A percentile compares a stretch with the other conserved stretches of the same genome.
Evolutionary conservation across 495 filamentous ascomycete species (phyloP).

Genomic region (Bathelium albidoporum): DNA sequence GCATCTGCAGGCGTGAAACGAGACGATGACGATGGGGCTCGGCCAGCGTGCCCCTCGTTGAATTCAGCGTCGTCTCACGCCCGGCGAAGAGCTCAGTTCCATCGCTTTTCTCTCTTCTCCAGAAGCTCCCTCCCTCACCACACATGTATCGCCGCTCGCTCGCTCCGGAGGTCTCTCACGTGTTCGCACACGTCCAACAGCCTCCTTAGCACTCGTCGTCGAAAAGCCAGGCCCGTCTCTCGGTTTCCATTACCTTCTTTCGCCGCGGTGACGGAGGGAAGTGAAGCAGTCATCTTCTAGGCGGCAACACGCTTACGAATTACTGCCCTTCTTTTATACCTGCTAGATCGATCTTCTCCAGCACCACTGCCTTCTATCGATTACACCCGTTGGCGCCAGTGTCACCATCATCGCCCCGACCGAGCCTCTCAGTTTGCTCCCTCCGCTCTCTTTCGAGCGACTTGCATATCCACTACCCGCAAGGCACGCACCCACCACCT

Average conservation of each 20-base stretch:
- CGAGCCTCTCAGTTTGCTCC: constrained; percentile 9
- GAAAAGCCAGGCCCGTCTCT: neutral
- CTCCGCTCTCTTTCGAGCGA: constrained; percentile 13
- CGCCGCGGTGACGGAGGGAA: neutral
- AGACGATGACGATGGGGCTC: constrained; percentile 2
- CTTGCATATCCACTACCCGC: constrained; percentile 15
- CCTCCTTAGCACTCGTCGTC: neutral
- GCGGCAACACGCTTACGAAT: constrained; percentile 5
- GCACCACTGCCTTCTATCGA: neutral
- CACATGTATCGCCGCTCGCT: constrained; percentile 1
- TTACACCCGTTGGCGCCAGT: constrained; percentile 6
- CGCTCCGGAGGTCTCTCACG: neutral
- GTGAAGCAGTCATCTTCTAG: neutral
- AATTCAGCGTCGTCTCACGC: constrained; percentile 6
- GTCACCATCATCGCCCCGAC: constrained; percentile 1
- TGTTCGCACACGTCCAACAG: neutral
- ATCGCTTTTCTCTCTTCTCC: neutral
- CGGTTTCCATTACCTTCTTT: constrained; percentile 7
- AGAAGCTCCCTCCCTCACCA: neutral
- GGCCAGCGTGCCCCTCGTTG: neutral
- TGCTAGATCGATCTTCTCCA: constrained; percentile 2
- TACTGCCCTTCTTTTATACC: constrained; percentile 3
- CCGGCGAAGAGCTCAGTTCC: neutral
- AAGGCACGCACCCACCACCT: constrained; percentile 11
- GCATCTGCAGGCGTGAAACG: neutral